Evolutionary conservation across 1,284 basidiomycete genomes (phyloP), one percentile per base, ranked within the genome.

Genomic region (Heterobasidion irregulare): DNA sequence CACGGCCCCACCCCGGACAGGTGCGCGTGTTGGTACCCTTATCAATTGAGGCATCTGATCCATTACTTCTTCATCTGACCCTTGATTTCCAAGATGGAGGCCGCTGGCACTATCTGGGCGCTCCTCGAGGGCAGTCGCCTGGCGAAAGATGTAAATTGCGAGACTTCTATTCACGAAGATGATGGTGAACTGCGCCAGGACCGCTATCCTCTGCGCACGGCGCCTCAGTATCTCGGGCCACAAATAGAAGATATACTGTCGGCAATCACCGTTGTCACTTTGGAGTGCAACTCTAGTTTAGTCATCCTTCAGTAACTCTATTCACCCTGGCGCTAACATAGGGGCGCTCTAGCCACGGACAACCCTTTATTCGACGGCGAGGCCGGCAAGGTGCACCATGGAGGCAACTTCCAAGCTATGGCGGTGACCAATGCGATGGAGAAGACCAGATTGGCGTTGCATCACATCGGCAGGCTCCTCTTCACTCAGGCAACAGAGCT

Each of bases 341-440:
- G 2, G 3, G 5, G 10, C 15, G 13, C 45, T 16, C 35, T 34
- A 85, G 83, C 86, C 16, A 92, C 84, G 26, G 83, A 90, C 64
- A 90, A 90, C 65, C 89, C 87, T 15, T 75, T 87, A 32, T 73
- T 91, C 53, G 87, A 91, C 61, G 75, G 82, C 33, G 76, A 82
- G 58, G 82, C 79, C 18, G 83, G 82, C 7, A 70, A 76, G 46
- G 76, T 90, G 8, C 87, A 91, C 66, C 85, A 92, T 61, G 91
- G 91, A 16, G 92, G 92, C 9, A 92, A 92, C 66, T 93, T 94
- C 78, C 89, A 92, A 67, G 90, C 89, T 1, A 89, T 92, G 82
- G 78, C 89, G 1, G 81, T 94, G 53, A 90, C 91, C 8, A 92
- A 91, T 57, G 85, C 86, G 5, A 92, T 94, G 85, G 92, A 94